phyloP scores from a whole-genome alignment of 768 basidiomycete species.

The Psilocybe cyanescens region DNA sequence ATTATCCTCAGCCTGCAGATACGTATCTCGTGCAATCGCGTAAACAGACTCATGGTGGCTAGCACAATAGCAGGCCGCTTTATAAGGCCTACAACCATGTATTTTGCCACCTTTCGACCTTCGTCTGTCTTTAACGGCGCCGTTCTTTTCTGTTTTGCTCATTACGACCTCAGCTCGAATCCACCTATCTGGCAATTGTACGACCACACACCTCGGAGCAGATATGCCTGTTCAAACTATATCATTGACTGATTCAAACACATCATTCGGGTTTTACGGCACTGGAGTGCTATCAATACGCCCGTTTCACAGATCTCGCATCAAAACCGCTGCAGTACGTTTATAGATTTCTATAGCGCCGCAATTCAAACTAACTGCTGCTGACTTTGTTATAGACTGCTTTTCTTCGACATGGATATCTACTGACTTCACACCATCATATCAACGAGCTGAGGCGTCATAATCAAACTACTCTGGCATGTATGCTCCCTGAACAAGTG shows the following conservation, averaged over 20 bases:
- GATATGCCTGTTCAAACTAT: conserved; percentile 19
- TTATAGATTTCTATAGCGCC: neutral
- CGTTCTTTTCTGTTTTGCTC: neutral
- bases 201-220: neutral
- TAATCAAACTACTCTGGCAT: conserved; percentile 21
- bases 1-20: neutral
- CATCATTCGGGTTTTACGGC: conserved; percentile 2
- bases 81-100: conserved; percentile 2
- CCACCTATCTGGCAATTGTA: neutral
- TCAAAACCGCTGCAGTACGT: conserved; percentile 23
- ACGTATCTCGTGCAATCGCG: neutral
- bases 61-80: neutral
- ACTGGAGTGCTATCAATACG: conserved; percentile 10
- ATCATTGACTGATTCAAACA: conserved; percentile 5
- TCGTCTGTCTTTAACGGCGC: neutral
- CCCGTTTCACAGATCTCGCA: conserved; percentile 18
- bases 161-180: neutral
- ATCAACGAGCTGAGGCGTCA: conserved; percentile 17
- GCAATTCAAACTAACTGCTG: neutral
- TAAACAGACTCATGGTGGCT: neutral
- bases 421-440: conserved; percentile 16
- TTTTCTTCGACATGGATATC: conserved; percentile 26
- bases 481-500: conserved; percentile 31
- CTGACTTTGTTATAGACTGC: conserved; percentile 14
- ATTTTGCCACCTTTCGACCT: neutral